Base-by-base conservation (phyloP, 2,329 filamentous ascomycete species). In the Alternaria solani region DNA sequence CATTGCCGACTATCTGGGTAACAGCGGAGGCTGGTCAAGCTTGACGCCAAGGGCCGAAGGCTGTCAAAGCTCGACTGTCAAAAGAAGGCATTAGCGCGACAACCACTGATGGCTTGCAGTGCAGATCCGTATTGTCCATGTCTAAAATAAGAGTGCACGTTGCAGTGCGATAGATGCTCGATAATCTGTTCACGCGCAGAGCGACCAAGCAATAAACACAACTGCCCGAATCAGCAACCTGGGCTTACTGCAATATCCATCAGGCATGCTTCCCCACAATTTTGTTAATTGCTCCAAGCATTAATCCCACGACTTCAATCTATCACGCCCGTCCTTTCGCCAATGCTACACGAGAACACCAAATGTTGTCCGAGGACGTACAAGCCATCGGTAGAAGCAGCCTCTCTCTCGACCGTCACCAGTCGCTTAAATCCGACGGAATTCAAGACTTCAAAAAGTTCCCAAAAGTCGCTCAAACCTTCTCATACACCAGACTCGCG, bases 401-500 rank as follows among this genome's bases (percentile, higher is more conserved):
- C 11, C 4, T 36, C 20, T 36, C 20, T 36, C 46, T 9, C n/a
- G 20, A n/a, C 38, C 30, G n/a, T 38, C 46, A 11, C 3, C 20
- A 38, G 30, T 49, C 46, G 32, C 30, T 25, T 38, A 26, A 38
- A 12, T 20, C 14, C 20, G 4, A 32, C n/a, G 38, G 5, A 23
- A 3, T 23, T 23, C 12, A 12, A 8, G 3, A 12, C 9, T 16
- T 7, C 20, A 23, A 23, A 16, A 14, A 36, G 23, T 25, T 9
- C 14, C 18, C 23, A 20, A 9, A 59, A 49, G 20, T 49, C 23
- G 28, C 51, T 55, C 51, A 55, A 55, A 55, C 20, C 51, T 59
- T 59, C 51, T 59, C 56, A 55, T 28, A 47, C n/a, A 16, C 4
- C 20, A 34, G 38, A 18, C 28, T 28, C 18, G n/a, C 12, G 12